Evolutionary conservation across 2,329 filamentous ascomycete species (phyloP), one percentile per base, ranked within the genome.

Genomic region (Neofusicoccum kwambonambiense): DNA sequence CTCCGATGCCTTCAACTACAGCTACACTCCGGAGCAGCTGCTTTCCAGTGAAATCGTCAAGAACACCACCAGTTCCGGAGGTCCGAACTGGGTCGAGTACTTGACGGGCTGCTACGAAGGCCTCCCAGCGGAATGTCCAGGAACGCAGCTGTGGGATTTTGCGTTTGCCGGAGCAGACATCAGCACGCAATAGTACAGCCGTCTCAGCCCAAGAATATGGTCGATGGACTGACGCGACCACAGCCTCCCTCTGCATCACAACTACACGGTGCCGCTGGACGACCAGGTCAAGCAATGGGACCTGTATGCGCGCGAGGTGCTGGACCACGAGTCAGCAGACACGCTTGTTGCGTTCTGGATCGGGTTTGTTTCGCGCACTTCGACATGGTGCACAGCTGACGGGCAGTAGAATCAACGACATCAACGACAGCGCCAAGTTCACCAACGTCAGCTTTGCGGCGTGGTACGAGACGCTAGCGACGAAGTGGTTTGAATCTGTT

Each of bases 11-110:
- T 73, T 82, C n/a, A 75, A 84, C 64, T 78, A 81, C 37, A 73
- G 77, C 31, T 86, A 81, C 68, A 78, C 79, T 0, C 72, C 80
- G 0, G 62, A 76, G 7, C 72, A 79, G 13, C 76, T 86, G 0
- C 74, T 85, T 13, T 73, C 73, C 1, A 75, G 84, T 69, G 73
- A 77, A 65, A 86, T 86, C 65, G 78, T 85, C 2, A 83, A 86
- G 47, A 84, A 85, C 44, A 79, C 82, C 67, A 81, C 78, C 2
- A 74, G 74, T n/a, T 83, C 82, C 0, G 84, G 82, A 1, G 83
- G 84, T 0, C 81, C 83, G 0, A 84, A 86, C 64, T 86, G 83
- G 83, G 77, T 84, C 4, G 82, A 86, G 68, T 82, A 78, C 63
- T 74, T 86, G 22, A 86, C 84, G 6, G 72, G 74, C 1, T 86